Conservation (phyloP, 805 yeast species). For the Spathaspora passalidarum region DNA sequence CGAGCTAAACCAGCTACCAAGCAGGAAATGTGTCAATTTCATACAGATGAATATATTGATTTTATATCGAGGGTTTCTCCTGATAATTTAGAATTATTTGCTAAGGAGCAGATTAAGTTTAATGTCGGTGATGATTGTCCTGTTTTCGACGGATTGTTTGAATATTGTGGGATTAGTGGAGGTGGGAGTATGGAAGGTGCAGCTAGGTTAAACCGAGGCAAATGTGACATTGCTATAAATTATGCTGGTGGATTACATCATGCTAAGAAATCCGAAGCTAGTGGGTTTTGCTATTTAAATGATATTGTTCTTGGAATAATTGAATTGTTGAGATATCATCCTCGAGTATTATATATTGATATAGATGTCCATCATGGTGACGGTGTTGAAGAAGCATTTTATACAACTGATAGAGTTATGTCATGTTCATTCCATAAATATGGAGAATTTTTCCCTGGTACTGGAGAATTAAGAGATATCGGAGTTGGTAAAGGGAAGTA, state of each 20-base stretch:
- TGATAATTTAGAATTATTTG: conserved; percentile 81
- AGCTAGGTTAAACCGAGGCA: conserved; percentile 77
- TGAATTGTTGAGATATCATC: conserved; percentile 83
- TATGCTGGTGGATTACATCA: conserved; percentile 98
- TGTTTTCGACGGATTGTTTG: conserved; percentile 91
- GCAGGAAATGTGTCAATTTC: conserved; percentile 98
- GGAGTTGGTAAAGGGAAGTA: conserved; percentile 92
- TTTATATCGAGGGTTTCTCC: conserved; percentile 89
- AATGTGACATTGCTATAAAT: conserved; percentile 92
- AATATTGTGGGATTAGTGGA: conserved; percentile 83
- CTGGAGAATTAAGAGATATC: conserved; percentile 87
- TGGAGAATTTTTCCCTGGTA: conserved; percentile 97
- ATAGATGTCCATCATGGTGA: conserved; percentile 98
- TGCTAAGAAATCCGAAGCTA: conserved; percentile 94
- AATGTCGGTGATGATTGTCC: conserved; percentile 98
- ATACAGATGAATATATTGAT: conserved; percentile 95
- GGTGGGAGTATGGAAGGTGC: conserved; percentile 97
- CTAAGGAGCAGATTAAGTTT: conserved; percentile 85
- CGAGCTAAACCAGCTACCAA: conserved; percentile 97
- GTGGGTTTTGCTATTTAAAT: conserved; percentile 93
- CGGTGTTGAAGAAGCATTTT: conserved; percentile 97
- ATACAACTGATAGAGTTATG: conserved; percentile 94
- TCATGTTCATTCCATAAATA: conserved; percentile 94
- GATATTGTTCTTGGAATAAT: conserved; percentile 90
- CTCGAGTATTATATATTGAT: conserved; percentile 89